Conservation (phyloP, 331 rosid genomes). For the Stylosanthes scabra region DNA sequence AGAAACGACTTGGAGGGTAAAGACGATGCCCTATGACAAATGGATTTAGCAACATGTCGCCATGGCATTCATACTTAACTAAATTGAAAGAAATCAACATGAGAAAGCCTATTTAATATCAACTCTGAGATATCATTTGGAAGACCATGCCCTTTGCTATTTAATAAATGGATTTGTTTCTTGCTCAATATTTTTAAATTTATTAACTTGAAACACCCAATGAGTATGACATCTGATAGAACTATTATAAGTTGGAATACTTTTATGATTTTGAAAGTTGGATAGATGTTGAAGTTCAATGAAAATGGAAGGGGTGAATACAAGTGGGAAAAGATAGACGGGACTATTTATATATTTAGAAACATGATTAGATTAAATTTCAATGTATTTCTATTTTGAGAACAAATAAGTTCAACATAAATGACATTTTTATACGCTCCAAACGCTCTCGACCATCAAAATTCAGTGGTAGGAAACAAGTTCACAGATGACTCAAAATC, state of each 20-base stretch:
- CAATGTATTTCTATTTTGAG: too few species aligned
- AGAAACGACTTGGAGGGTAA: not conserved
- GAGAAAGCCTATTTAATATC: not conserved
- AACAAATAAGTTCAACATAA: too few species aligned
- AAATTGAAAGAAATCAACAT: not conserved
- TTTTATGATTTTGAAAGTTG: not conserved
- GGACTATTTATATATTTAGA: too few species aligned
- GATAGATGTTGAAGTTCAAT: not conserved
- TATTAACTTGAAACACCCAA: not conserved
- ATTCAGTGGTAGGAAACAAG: too few species aligned
- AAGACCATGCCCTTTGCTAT: not conserved
- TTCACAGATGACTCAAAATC: too few species aligned
- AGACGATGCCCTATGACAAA: not conserved
- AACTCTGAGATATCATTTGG: not conserved
- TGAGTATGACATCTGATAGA: not conserved
- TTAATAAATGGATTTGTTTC: not conserved
- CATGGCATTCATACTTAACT: conserved; percentile 6
- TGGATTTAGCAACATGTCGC: not conserved
- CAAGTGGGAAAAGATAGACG: not conserved
- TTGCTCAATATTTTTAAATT: not conserved
- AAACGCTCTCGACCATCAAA: too few species aligned
- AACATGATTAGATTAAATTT: too few species aligned
- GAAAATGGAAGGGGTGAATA: not conserved
- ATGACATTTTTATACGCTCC: too few species aligned
- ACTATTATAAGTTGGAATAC: not conserved